Conservation (phyloP, 75 land plant species). For the Cupressus sempervirens region DNA sequence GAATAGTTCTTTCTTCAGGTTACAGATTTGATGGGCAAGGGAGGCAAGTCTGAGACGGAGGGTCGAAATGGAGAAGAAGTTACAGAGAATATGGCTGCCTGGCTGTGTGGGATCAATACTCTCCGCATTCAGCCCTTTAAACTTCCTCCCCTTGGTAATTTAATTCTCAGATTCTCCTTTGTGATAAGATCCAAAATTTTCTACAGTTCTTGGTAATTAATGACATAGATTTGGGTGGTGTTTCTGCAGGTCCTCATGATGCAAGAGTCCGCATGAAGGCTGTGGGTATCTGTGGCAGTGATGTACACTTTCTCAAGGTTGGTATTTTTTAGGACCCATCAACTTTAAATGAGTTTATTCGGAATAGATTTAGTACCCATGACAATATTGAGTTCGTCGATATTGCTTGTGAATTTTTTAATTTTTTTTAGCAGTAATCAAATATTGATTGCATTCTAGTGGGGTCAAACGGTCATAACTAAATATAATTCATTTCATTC, state of each 20-base stretch:
- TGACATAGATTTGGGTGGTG: background rate
- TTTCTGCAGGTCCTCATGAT: constrained; percentile 60
- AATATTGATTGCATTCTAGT: background rate
- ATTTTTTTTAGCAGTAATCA: background rate
- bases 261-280: constrained; percentile 83
- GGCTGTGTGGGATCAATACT: constrained; percentile 64
- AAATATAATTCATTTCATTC: too few relatives aligned
- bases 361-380: background rate
- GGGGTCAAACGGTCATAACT: too few relatives aligned
- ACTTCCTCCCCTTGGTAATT: constrained; percentile 66
- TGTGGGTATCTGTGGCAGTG: constrained; percentile 96
- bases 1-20: too few relatives aligned
- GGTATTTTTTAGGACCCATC: background rate
- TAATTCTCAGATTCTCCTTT: background rate
- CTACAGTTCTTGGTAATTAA: background rate
- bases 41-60: constrained; percentile 21
- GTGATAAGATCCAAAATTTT: background rate
- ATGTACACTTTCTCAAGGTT: constrained; percentile 90
- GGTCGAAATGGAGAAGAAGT: constrained; percentile 20
- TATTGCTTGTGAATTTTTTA: background rate
- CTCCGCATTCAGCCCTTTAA: constrained; percentile 70
- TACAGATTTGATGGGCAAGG: constrained; percentile 22
- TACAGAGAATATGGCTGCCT: constrained; percentile 79
- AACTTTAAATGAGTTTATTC: background rate
- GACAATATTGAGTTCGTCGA: background rate